Conservation (phyloP, 2,329 filamentous ascomycete genomes). For the Alternaria arborescens region DNA sequence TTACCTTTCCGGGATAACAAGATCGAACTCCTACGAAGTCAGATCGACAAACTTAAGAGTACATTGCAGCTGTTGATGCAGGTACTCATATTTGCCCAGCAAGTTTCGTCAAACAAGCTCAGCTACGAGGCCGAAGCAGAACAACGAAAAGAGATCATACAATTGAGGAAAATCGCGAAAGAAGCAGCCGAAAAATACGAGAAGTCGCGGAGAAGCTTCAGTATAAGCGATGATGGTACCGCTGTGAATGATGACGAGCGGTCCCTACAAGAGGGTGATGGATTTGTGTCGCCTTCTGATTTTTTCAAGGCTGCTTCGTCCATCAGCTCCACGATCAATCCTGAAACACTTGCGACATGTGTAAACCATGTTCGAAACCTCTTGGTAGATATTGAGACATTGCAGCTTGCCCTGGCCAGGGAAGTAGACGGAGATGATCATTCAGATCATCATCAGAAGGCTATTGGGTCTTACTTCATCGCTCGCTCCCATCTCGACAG, state of each 20-base stretch:
- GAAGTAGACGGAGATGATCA: conserved; percentile 51
- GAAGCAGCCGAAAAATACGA: conserved; percentile 35
- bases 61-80: conserved; percentile 42
- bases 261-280: conserved; percentile 3
- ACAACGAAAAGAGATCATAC: conserved; percentile 40
- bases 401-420: conserved; percentile 45
- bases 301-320: conserved; percentile 12
- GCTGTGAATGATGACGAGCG: conserved; percentile 19
- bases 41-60: conserved; percentile 44
- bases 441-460: conserved; percentile 36
- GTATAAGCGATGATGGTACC: conserved; percentile 31
- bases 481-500: conserved; percentile 27
- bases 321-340: conserved; percentile 31
- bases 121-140: conserved; percentile 34
- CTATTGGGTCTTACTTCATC: conserved; percentile 38
- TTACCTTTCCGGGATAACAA: conserved; percentile 44
- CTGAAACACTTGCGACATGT: conserved; percentile 32
- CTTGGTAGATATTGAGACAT: conserved; percentile 30
- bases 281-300: background rate
- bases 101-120: conserved; percentile 35
- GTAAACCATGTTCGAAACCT: conserved; percentile 35
- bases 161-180: conserved; percentile 34
- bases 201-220: conserved; percentile 32
- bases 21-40: conserved; percentile 38
- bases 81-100: conserved; percentile 39